Evolutionary conservation across 1,284 basidiomycete species (phyloP).

Genomic region (Rhizopogon parksii): DNA sequence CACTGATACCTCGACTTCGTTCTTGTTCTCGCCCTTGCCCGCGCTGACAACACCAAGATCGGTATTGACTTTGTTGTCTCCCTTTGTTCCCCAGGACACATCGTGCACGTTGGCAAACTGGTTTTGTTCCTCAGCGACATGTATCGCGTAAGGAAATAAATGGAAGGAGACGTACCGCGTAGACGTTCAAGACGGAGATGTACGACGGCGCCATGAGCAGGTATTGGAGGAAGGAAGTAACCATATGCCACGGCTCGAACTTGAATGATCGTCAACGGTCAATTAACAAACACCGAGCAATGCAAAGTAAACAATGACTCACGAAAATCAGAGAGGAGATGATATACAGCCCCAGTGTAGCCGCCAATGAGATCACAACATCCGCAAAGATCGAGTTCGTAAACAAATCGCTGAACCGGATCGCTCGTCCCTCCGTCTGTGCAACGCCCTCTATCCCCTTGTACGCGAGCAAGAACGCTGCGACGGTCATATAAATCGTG

Average conservation of each 20-base stretch:
- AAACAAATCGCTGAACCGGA: slow-evolving; percentile 56
- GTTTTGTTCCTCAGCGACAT: slow-evolving; percentile 10
- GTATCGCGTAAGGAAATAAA: not conserved
- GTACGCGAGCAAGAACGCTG: slow-evolving; percentile 75
- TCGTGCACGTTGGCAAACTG: slow-evolving; percentile 87
- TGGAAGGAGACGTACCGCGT: slow-evolving; percentile 51
- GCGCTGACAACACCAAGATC: slow-evolving; percentile 75
- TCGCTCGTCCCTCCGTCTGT: slow-evolving; percentile 35
- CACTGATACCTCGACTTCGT: slow-evolving; percentile 75
- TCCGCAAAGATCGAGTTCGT: slow-evolving; percentile 76
- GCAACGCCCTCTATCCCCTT: slow-evolving; percentile 65
- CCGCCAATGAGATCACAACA: slow-evolving; percentile 78
- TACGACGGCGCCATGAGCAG: slow-evolving; percentile 89
- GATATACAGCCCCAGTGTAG: slow-evolving; percentile 83
- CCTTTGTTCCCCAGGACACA: slow-evolving; percentile 88
- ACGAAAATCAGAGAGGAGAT: slow-evolving; percentile 78
- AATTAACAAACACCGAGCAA: not conserved
- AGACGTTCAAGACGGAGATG: slow-evolving; percentile 86
- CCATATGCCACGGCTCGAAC: slow-evolving; percentile 90
- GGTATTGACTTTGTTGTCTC: slow-evolving; percentile 79
- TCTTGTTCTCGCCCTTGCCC: slow-evolving; percentile 43
- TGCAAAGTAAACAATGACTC: slow-evolving; percentile 31
- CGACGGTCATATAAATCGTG: slow-evolving; percentile 86
- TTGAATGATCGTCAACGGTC: slow-evolving; percentile 22
- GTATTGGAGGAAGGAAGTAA: slow-evolving; percentile 94